Conservation (phyloP, 805 yeast species). For the Metschnikowia amazonensis region DNA sequence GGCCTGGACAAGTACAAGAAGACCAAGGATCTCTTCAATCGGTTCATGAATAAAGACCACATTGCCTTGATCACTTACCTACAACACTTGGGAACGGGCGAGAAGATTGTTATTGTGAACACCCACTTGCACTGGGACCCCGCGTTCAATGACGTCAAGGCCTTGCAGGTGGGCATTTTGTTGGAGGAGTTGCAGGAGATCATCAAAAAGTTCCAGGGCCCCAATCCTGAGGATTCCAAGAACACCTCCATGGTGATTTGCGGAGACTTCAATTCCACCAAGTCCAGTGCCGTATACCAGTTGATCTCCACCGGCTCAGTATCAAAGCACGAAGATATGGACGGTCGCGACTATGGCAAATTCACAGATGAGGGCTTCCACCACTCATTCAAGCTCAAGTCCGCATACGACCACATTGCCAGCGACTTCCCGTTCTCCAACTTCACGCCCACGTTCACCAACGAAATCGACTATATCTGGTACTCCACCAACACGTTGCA, state of each 20-base stretch:
- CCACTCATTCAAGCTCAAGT: conserved; percentile 75
- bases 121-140: conserved; percentile 99
- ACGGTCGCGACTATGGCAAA: conserved; percentile 85
- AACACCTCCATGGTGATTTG: conserved; percentile 78
- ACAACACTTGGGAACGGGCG: conserved; percentile 70
- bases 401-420: conserved; percentile 79
- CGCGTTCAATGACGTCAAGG: conserved; percentile 88
- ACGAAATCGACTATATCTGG: conserved; percentile 95
- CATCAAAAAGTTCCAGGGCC: conserved; percentile 46
- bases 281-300: conserved; percentile 88
- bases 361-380: conserved; percentile 85
- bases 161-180: conserved; percentile 90
- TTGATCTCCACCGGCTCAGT: conserved; percentile 78
- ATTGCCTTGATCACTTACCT: conserved; percentile 76
- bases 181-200: conserved; percentile 79
- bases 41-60: conserved; percentile 95
- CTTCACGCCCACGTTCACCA: conserved; percentile 88
- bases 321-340: conserved; percentile 74
- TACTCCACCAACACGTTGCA: conserved; percentile 76
- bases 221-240: conserved; percentile 49
- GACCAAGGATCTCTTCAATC: conserved; percentile 90
- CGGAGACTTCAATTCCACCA: conserved; percentile 92
- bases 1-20: conserved; percentile 82
- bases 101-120: conserved; percentile 69
- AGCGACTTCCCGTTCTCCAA: conserved; percentile 88